Evolutionary conservation across 2,329 filamentous ascomycete genomes (phyloP).

Genomic region (Calonectria montana): DNA sequence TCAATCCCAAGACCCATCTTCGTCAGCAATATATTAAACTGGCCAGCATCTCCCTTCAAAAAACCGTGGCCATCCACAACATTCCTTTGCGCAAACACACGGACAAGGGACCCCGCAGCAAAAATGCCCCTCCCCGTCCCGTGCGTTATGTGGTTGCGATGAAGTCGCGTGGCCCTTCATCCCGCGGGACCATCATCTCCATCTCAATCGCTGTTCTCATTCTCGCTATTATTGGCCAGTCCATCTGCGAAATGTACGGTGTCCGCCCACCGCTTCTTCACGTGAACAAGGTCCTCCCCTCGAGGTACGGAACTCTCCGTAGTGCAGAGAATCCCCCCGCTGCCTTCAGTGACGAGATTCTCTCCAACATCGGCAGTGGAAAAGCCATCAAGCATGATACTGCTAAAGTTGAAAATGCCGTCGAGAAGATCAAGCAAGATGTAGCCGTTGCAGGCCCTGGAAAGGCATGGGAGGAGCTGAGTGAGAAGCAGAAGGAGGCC

Average conservation of each 20-base stretch:
- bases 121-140: constrained; percentile 56
- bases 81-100: constrained; percentile 71
- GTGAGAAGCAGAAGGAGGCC: constrained; percentile 67
- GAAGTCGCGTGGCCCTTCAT: constrained; percentile 64
- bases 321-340: constrained; percentile 39
- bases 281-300: constrained; percentile 66
- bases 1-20: constrained; percentile 60
- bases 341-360: constrained; percentile 46
- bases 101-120: constrained; percentile 49
- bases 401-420: constrained; percentile 30
- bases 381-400: constrained; percentile 39
- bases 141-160: constrained; percentile 78
- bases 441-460: constrained; percentile 62
- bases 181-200: constrained; percentile 62
- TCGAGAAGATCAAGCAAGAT: constrained; percentile 54
- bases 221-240: constrained; percentile 71
- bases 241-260: constrained; percentile 73
- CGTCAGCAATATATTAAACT: constrained; percentile 69
- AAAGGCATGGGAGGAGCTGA: constrained; percentile 78
- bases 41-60: constrained; percentile 83
- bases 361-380: constrained; percentile 52
- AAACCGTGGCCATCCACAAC: constrained; percentile 82
- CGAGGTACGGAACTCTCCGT: constrained; percentile 50
- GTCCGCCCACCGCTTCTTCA: constrained; percentile 67
- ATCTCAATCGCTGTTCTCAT: constrained; percentile 69